These are phyloP conservation scores for Euphorbia peplus DNA, from an alignment of 345 rosid species.

Conservation along the genomic window DNA sequence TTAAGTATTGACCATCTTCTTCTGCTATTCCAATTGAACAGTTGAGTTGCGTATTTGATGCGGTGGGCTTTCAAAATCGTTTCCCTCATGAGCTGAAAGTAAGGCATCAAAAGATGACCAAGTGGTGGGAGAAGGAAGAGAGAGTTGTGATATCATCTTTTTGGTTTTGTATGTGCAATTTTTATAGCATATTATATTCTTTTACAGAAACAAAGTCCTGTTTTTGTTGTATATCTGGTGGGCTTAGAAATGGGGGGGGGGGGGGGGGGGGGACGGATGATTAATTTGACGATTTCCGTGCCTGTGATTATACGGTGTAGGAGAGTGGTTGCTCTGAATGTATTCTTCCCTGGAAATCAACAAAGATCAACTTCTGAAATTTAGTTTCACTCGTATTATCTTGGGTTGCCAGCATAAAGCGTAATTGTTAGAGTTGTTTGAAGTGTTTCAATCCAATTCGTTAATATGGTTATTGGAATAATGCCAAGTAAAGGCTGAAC, in stretches of 20 bases:
- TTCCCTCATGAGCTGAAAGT: neutral
- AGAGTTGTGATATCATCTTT: neutral
- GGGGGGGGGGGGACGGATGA: too few relatives aligned
- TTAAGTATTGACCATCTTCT: neutral
- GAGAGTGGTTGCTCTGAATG: neutral
- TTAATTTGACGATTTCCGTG: neutral
- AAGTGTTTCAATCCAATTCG: too few relatives aligned
- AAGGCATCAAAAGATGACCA: conserved; percentile 2
- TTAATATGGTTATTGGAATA: too few relatives aligned
- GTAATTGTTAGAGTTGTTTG: too few relatives aligned
- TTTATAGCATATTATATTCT: conserved; percentile 27
- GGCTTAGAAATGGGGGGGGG: neutral
- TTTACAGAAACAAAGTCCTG: conserved; percentile 20
- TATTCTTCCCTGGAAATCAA: conserved; percentile 10
- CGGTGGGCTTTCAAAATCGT: conserved; percentile 3
- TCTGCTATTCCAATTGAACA: conserved; percentile 5
- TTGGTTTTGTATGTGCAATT: conserved; percentile 18
- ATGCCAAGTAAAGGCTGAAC: too few relatives aligned
- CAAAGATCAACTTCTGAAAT: neutral
- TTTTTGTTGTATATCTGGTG: conserved; percentile 21
- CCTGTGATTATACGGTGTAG: neutral
- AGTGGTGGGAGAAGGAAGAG: conserved; percentile 15
- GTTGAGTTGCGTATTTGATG: conserved; percentile 6
- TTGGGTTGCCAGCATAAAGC: too few relatives aligned
- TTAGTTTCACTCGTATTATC: neutral